Evolutionary conservation across 257 asterid genomes (phyloP), one percentile per base, ranked within the genome.

Genomic region (Thymus quinquecostatus): DNA sequence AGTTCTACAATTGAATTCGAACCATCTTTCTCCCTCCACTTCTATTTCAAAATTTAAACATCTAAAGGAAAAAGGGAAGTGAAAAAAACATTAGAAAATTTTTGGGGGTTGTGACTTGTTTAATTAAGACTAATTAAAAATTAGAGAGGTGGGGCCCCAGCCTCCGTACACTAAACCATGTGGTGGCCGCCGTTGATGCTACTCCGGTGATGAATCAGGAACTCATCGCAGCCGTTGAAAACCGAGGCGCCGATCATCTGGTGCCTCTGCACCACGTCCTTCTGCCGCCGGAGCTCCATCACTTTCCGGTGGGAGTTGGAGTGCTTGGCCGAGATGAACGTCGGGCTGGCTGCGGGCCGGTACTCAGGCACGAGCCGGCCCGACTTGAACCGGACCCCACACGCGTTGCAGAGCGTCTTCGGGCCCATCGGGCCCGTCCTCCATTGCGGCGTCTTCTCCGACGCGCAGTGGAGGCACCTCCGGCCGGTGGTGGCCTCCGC

Each of bases 401-500:
- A 95, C 3, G 99, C 99, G 62, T 94, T 94, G 82, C 98, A 94
- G n/a, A 94, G 68, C 0, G 99, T 95, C 56, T 95, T 95, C 0
- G 98, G 98, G 63, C 99, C 99, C 92, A 92, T 77, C 0, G 99
- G 99, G 21, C 99, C 99, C 5, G 97, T 88, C 57, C 99, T 78
- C 99, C 99, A 95, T 47, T 95, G 99, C 6, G 99, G 99, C 0
- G 99, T 95, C 83, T 91, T 95, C 5, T 95, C 99, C 13, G 99
- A 92, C 5, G 85, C 92, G 49, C 99, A 95, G 79, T 95, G 99
- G 43, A 95, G 88, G 80, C 99, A 95, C 65, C 75, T 87, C 47
- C 97, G 85, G 36, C 89, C 95, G 0, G 90, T 80, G 4, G 88
- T 78, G 49, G 81, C 97, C 2, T 68, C 12, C 6, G 74, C 77